Conservation (phyloP, 1,139 yeast species). For the Geotrichum cucujoidarum region DNA sequence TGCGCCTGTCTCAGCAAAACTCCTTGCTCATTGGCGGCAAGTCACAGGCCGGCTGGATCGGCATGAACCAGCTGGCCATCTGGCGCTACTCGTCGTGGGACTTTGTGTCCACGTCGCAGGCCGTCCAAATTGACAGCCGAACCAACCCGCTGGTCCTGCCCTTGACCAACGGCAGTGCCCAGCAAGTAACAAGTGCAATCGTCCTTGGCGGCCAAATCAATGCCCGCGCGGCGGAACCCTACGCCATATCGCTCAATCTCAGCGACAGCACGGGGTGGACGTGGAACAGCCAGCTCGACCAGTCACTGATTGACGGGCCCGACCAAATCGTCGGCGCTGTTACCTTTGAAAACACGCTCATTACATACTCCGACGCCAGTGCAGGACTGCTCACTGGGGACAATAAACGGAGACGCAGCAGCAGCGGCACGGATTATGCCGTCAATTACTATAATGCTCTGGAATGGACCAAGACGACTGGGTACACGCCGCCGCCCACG, state of each 20-base stretch:
- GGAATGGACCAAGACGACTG: slow-evolving; percentile 10
- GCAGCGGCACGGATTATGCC: slow-evolving; percentile 9
- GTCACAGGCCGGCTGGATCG: slow-evolving; percentile 52
- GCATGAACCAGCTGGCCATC: slow-evolving; percentile 55
- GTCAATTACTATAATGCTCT: slow-evolving; percentile 11
- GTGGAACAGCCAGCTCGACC: slow-evolving; percentile 35
- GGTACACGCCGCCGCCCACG: slow-evolving; percentile 11
- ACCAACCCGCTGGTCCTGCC: slow-evolving; percentile 47
- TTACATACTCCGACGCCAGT: slow-evolving; percentile 29
- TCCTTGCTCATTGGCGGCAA: slow-evolving; percentile 50
- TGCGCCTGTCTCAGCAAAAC: slow-evolving; percentile 24
- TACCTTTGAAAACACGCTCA: slow-evolving; percentile 39
- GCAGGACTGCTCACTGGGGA: neutral
- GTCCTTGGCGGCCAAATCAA: slow-evolving; percentile 43
- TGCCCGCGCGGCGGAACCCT: slow-evolving; percentile 41
- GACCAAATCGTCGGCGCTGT: slow-evolving; percentile 38
- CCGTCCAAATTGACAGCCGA: slow-evolving; percentile 44
- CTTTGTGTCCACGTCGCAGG: slow-evolving; percentile 38
- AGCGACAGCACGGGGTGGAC: slow-evolving; percentile 42
- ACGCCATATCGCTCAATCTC: slow-evolving; percentile 39
- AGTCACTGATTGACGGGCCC: slow-evolving; percentile 18
- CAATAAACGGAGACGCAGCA: neutral
- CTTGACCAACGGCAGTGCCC: slow-evolving; percentile 20
- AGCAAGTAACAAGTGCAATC: too few relatives aligned
- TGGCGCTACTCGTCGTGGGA: slow-evolving; percentile 61